Conservation (phyloP, 108 stramenopile species). For the Nitzschia sp. region DNA sequence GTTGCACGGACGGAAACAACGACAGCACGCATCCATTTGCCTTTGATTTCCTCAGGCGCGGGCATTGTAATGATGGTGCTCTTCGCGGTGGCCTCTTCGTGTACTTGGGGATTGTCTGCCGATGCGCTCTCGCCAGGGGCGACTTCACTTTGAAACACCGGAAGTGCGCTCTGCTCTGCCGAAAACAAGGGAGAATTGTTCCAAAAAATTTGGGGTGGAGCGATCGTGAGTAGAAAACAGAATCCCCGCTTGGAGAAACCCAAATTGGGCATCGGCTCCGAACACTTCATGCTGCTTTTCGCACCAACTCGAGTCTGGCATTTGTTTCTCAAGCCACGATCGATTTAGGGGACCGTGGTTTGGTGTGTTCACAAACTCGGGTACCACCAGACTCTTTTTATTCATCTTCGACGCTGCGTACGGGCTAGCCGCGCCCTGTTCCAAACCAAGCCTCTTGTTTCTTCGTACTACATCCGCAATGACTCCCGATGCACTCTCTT, state of each 20-base stretch:
- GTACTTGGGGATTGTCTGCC: no score
- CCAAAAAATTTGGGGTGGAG: constrained; percentile 44
- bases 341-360: constrained; percentile 25
- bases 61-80: background rate
- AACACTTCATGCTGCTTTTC: background rate
- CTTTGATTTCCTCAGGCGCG: background rate
- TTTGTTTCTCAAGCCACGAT: constrained; percentile 28
- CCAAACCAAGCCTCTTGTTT: background rate
- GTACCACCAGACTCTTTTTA: background rate
- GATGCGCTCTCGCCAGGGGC: no score
- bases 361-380: constrained; percentile 12
- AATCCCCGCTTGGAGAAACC: constrained; percentile 58
- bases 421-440: background rate
- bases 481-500: constrained; percentile 7
- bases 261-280: constrained; percentile 15
- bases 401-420: background rate
- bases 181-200: constrained; percentile 32
- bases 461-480: constrained; percentile 5
- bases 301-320: background rate
- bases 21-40: constrained; percentile 24
- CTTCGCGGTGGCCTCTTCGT: no score
- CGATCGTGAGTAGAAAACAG: constrained; percentile 42
- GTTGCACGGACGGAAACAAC: constrained; percentile 18
- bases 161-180: constrained; percentile 34
- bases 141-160: no score